These are phyloP conservation scores for Penicillium lagena DNA, from an alignment of 495 filamentous ascomycete genomes.

Conservation along the genomic window DNA sequence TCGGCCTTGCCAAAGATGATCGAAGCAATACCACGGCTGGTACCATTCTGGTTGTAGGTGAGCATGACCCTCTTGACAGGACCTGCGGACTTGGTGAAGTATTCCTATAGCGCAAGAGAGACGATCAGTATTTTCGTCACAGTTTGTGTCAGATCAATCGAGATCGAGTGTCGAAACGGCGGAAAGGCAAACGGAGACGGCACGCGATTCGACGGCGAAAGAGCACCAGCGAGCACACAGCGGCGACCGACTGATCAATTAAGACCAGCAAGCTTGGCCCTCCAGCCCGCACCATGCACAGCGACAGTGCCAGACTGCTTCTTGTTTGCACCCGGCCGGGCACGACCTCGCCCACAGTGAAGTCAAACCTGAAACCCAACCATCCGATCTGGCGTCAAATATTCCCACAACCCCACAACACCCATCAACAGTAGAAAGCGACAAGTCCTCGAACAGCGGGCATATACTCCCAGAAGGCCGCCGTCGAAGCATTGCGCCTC, in stretches of 20 bases:
- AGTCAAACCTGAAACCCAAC: not conserved
- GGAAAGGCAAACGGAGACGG: slow-evolving; percentile 20
- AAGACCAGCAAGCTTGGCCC: not conserved
- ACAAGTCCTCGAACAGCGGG: slow-evolving; percentile 9
- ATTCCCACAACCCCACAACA: not conserved
- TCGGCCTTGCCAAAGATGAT: slow-evolving; percentile 71
- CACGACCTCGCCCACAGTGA: not conserved
- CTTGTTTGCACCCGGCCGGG: not conserved
- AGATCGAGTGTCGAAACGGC: slow-evolving; percentile 18
- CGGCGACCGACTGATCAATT: slow-evolving; percentile 23
- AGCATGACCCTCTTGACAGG: slow-evolving; percentile 82
- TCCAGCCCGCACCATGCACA: too few species aligned
- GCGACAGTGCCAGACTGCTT: too few species aligned
- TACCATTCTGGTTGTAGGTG: slow-evolving; percentile 86
- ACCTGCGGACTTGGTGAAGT: slow-evolving; percentile 82
- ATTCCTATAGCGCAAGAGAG: slow-evolving; percentile 67
- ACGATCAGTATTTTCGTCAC: slow-evolving; percentile 36
- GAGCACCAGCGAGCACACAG: slow-evolving; percentile 70
- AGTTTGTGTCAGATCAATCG: slow-evolving; percentile 13
- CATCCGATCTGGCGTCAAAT: not conserved
- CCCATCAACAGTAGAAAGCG: not conserved
- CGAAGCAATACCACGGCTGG: slow-evolving; percentile 81
- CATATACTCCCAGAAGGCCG: not conserved
- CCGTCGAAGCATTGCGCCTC: slow-evolving; percentile 4
- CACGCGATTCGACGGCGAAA: slow-evolving; percentile 23